Conservation (phyloP, 164 flowering plant genomes). For the Vitis amurensis region DNA sequence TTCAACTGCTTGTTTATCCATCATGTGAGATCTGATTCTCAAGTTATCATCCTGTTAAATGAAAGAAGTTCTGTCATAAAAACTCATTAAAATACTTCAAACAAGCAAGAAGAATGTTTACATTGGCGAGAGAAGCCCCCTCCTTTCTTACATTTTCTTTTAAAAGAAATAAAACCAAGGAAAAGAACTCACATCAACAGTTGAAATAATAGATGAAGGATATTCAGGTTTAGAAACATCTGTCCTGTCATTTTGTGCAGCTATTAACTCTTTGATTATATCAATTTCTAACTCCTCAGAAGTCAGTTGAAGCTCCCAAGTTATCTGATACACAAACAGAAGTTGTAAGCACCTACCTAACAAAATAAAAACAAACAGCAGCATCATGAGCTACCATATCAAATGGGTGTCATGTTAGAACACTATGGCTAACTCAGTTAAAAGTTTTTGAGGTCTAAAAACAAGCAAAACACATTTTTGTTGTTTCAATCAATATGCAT, state of each 20-base stretch:
- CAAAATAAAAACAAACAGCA: not conserved
- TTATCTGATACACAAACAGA: constrained; percentile 25
- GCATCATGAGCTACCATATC: not conserved
- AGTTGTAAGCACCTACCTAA: not conserved
- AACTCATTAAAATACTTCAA: not conserved
- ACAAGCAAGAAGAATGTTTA: not conserved
- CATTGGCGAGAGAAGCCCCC: not conserved
- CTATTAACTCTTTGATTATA: constrained; percentile 26
- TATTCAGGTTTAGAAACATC: not conserved
- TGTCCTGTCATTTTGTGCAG: not conserved
- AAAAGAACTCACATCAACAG: constrained; percentile 11
- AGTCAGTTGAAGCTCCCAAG: constrained; percentile 32
- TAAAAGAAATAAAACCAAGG: not conserved
- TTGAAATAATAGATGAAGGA: not conserved
- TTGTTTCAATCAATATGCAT: not conserved
- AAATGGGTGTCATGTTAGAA: not conserved
- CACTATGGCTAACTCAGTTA: not conserved
- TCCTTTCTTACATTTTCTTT: not conserved
- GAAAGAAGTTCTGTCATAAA: not conserved
- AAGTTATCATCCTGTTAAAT: not conserved
- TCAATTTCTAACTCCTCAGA: constrained; percentile 26
- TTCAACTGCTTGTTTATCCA: not conserved
- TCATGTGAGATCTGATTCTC: not conserved
- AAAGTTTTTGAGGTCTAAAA: not conserved
- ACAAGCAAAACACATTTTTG: too few species aligned